phyloP scores from a whole-genome alignment of 1,284 basidiomycete species.

The Ceraceosorus guamensis region DNA sequence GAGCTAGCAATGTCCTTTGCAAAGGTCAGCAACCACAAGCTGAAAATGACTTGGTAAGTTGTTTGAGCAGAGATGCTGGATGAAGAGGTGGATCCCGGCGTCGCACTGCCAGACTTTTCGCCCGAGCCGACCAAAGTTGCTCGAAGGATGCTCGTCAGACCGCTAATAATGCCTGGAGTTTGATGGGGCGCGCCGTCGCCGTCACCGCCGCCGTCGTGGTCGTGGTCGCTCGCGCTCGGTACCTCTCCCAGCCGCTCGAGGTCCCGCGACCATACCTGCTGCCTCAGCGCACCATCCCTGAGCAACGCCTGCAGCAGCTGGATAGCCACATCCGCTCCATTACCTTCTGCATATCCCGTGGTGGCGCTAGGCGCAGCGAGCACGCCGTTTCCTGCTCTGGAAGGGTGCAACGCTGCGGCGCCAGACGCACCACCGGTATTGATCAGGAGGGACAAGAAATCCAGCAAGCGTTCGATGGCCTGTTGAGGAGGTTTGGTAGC shows the following conservation, averaged over 20 bases:
- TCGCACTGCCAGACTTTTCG: too few relatives aligned
- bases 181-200: too few relatives aligned
- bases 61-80: constrained; percentile 84
- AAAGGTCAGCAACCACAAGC: constrained; percentile 89
- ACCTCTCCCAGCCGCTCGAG: too few relatives aligned
- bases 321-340: constrained; percentile 79
- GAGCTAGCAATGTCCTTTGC: constrained; percentile 74
- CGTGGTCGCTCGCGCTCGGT: too few relatives aligned
- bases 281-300: too few relatives aligned
- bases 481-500: constrained; percentile 14
- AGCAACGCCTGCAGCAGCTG: constrained; percentile 83
- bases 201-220: too few relatives aligned
- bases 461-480: constrained; percentile 20
- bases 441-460: constrained; percentile 21
- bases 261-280: too few relatives aligned
- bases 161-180: too few relatives aligned
- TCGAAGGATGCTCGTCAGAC: too few relatives aligned
- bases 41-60: constrained; percentile 86
- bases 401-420: neutral
- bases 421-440: constrained; percentile 10
- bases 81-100: too few relatives aligned
- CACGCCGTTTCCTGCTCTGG: constrained; percentile 3
- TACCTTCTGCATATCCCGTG: constrained; percentile 46
- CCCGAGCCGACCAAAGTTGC: too few relatives aligned
- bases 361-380: constrained; percentile 7